Evolutionary conservation across 176 grass and related monocot genomes (phyloP), one percentile per base, ranked within the genome.

Genomic region (Oryza australiensis): DNA sequence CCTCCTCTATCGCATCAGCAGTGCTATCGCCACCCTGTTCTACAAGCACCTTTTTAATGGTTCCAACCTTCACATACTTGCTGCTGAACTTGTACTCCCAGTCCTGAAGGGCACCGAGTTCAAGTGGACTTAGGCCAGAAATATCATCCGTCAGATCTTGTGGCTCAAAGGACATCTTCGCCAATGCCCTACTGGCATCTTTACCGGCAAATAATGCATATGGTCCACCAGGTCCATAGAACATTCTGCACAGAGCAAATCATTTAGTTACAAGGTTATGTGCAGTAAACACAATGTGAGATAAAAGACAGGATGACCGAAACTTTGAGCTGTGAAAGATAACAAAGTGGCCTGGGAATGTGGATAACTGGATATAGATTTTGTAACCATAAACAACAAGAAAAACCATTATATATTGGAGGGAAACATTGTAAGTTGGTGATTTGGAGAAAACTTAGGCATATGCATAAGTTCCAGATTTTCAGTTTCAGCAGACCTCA

Each of bases 131-230:
- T n/a, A 98, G 90, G 7, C 82, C 90, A 53, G 95, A 90, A 72
- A 91, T 51, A 88, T 98, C 95, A 68, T 88, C 90, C 15, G 73
- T 95, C 73, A 93, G 87, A 64, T 95, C 90, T 28, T 88, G 67
- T 18, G 83, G 79, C 77, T 95, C 92, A 1, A 95, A 98, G 12
- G 92, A 95, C 92, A 95, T 95, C 79, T 98, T 98, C 9, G 90
- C 92, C 59, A 98, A 78, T 62, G 92, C 90, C 75, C 90, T 91
- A 64, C 90, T 98, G 4, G 90, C 92, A 77, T 98, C 95, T 89
- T 77, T 87, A 64, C 95, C 95, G 20, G 93, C 88, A 78, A 98
- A 98, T 29, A 90, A 68, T 5, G 78, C 90, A 48, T 98, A 95
- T 40, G 95, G 84, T 32, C 92, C 95, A 0, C 88, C 90, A 26